Base-by-base conservation (phyloP, 306 rosid species). In the Corylus heterophylla region DNA sequence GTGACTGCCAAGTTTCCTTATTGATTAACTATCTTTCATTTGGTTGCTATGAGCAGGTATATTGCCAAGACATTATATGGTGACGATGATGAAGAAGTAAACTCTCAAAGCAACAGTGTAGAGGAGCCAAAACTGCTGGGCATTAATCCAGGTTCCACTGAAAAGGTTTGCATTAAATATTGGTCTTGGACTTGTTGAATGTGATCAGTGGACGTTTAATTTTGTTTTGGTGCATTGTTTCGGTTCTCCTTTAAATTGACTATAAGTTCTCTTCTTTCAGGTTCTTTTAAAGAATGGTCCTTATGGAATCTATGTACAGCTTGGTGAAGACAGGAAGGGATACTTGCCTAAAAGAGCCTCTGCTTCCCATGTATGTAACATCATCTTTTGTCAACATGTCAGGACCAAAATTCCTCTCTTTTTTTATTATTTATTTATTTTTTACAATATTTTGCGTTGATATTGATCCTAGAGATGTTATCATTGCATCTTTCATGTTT, bases 261-360 rank as follows among this genome's bases (percentile, higher is more conserved):
- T 20, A 22, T 76, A 51, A 35, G 35, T 76, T 74, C 72, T 63
- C 58, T 75, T 69, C 76, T 64, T 54, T 80, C 90, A 95, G 99
- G 78, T 96, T 88, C 88, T 93, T 82, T 82, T 96, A 84, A 96
- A 96, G 89, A 77, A 56, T 39, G 99, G 99, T 75, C 98, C 99
- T 52, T 93, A 88, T 70, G 99, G 99, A 76, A 84, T 73, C 52
- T 96, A 96, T 80, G 91, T 96, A 74, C 99, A 96, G 82, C 98
- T 91, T 49, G 98, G 99, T 69, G 98, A 93, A 84, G 99, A 96
- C 83, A 88, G 84, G 86, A 96, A 90, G 81, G 93, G 90, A 58
- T 84, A 79, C 82, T 13, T 72, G 56, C 99, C 99, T 37, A 90
- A 88, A 88, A 88, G 99, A 87, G 84, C 92, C 54, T 89, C 96